phyloP scores from a whole-genome alignment of 768 basidiomycete species.

The Hysterangium stoloniferum region DNA sequence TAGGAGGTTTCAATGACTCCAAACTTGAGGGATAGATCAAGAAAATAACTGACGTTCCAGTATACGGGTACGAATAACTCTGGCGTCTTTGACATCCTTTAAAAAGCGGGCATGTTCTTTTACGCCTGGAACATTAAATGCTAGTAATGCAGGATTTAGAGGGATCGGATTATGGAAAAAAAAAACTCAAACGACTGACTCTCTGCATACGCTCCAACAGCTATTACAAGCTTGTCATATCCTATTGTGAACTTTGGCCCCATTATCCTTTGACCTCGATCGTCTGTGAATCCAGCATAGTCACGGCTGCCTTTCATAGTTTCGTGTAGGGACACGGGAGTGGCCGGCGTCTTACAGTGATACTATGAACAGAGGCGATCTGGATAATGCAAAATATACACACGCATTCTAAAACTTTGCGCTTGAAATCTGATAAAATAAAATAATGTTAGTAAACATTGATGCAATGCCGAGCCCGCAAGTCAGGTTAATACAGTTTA shows the following conservation, averaged over 20 bases:
- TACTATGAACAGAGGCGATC: background rate
- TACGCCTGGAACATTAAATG: slow-evolving; percentile 66
- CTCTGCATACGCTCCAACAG: slow-evolving; percentile 80
- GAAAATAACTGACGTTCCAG: slow-evolving; percentile 51
- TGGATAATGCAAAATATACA: slow-evolving; percentile 18
- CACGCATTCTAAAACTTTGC: slow-evolving; percentile 54
- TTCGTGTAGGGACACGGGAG: slow-evolving; percentile 10
- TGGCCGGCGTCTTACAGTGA: slow-evolving; percentile 6
- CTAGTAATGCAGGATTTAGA: slow-evolving; percentile 24
- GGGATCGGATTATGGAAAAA: background rate
- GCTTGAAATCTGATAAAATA: slow-evolving; percentile 43
- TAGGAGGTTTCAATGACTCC: slow-evolving; percentile 19
- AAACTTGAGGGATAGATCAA: slow-evolving; percentile 12
- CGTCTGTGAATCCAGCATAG: background rate
- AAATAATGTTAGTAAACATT: background rate
- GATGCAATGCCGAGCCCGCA: too few species aligned
- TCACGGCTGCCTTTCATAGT: background rate
- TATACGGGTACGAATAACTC: slow-evolving; percentile 60
- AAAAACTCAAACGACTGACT: slow-evolving; percentile 36
- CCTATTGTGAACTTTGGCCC: slow-evolving; percentile 43
- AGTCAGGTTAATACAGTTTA: too few species aligned
- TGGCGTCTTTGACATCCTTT: slow-evolving; percentile 71
- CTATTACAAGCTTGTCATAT: slow-evolving; percentile 79
- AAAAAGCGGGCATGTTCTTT: slow-evolving; percentile 78
- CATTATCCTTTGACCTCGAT: background rate